phyloP scores from a whole-genome alignment of 1,139 yeast species.

The Debaryomyces sp. region DNA sequence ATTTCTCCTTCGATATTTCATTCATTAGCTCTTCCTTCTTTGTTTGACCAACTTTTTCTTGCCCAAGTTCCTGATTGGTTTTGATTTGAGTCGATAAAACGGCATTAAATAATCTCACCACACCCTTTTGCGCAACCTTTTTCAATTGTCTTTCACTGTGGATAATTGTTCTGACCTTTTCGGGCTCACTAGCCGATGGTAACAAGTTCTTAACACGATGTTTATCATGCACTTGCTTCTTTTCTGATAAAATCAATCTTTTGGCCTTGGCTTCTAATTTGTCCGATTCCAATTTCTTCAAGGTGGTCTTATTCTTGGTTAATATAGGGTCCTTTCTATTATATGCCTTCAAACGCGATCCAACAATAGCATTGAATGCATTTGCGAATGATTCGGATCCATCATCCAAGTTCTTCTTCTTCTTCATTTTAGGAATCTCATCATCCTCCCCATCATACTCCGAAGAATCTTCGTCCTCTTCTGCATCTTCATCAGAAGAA shows the following conservation, averaged over 20 bases:
- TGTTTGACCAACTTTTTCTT: slow-evolving; percentile 40
- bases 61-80: slow-evolving; percentile 46
- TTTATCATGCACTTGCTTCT: slow-evolving; percentile 66
- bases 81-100: slow-evolving; percentile 79
- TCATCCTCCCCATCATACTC: slow-evolving; percentile 24
- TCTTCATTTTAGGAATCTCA: slow-evolving; percentile 50
- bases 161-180: slow-evolving; percentile 55
- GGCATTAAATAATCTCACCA: slow-evolving; percentile 88
- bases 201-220: slow-evolving; percentile 68
- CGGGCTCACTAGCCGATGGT: slow-evolving; percentile 59
- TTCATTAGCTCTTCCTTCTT: slow-evolving; percentile 65
- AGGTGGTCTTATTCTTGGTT: slow-evolving; percentile 69
- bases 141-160: slow-evolving; percentile 74
- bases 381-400: slow-evolving; percentile 76
- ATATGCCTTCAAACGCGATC: slow-evolving; percentile 85
- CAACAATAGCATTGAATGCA: slow-evolving; percentile 83
- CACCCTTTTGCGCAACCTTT: slow-evolving; percentile 93
- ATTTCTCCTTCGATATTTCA: slow-evolving; percentile 87
- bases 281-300: slow-evolving; percentile 77
- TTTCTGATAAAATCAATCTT: slow-evolving; percentile 68
- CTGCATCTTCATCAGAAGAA: slow-evolving; percentile 14
- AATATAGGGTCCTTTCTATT: slow-evolving; percentile 88
- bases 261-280: slow-evolving; percentile 85
- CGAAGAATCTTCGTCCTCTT: slow-evolving; percentile 15
- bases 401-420: slow-evolving; percentile 58